Base-by-base conservation (phyloP, 441 rosid genomes). In the Breynia disticha region DNA sequence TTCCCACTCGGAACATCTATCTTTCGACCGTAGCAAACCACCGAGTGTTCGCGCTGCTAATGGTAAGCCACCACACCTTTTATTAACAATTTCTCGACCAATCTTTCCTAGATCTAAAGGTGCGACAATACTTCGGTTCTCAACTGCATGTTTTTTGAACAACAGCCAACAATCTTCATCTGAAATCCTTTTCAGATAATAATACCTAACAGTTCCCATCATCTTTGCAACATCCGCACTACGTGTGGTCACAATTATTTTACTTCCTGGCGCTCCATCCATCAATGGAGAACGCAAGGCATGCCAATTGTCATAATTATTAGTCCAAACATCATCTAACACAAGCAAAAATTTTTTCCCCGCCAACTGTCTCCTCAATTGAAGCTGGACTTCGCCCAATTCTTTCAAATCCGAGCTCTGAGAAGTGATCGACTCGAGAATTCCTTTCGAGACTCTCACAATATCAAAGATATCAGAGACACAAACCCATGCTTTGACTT, bases 41-140 rank as follows among this genome's bases (percentile, higher is more conserved):
- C 65, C 68, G 5, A 63, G 45, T 5, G 61, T 17, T 16, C 50
- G 54, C 0, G 61, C 65, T 11, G 68, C 72, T 49, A 68, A 50
- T 15, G 68, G 72, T 48, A 68, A 48, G 0, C 61, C 68, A 0
- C 20, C 4, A 9, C 68, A 68, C 18, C 11, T 49, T 11, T 9
- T 49, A 2, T 11, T n/a, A 11, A 46, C 19, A 42, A 68, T 68
- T 32, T 32, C 16, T 19, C 21, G 32, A 2, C 56, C 56, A 11
- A 14, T 3, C 2, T n/a, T 18, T 4, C 5, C 12, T 7, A 52
- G 16, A 7, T 16, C 16, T n/a, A 16, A 28, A 20, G 20, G 24
- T 10, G 13, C 41, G 16, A 7, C 1, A 17, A n/a, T 28, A 24
- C 21, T 52, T 18, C 44, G 15, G 9, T 32, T 38, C 13, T 17